These are phyloP conservation scores for Calocybe cyanea DNA, from an alignment of 768 basidiomycete genomes.

Conservation along the genomic window DNA sequence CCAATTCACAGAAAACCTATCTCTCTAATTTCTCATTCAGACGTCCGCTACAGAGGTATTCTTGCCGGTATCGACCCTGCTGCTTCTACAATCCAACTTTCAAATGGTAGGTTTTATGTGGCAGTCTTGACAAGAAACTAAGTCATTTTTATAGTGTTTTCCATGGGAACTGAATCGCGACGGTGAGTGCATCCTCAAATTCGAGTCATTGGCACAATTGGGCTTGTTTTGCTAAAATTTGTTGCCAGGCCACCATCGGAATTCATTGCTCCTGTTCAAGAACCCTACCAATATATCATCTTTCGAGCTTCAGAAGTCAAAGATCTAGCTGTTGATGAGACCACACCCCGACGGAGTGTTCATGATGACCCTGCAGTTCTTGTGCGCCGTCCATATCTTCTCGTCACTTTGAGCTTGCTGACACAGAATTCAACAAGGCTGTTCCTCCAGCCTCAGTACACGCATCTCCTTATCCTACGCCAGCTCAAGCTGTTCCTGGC, in stretches of 20 bases:
- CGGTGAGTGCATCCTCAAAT: slow-evolving; percentile 48
- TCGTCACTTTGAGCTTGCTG: neutral
- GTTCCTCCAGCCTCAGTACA: slow-evolving; percentile 10
- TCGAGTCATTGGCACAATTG: neutral
- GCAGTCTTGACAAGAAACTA: neutral
- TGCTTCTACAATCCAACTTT: slow-evolving; percentile 83
- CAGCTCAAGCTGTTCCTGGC: slow-evolving; percentile 12
- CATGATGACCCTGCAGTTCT: slow-evolving; percentile 85
- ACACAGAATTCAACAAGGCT: slow-evolving; percentile 3
- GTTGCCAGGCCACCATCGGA: slow-evolving; percentile 58
- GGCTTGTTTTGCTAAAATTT: neutral
- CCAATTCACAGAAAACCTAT: slow-evolving; percentile 67
- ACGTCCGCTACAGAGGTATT: slow-evolving; percentile 87
- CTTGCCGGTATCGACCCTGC: slow-evolving; percentile 83
- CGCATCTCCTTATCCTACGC: slow-evolving; percentile 11
- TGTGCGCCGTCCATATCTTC: slow-evolving; percentile 23
- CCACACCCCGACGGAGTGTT: slow-evolving; percentile 54
- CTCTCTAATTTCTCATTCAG: slow-evolving; percentile 86
- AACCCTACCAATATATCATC: slow-evolving; percentile 86
- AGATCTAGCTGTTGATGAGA: slow-evolving; percentile 81
- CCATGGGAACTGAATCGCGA: slow-evolving; percentile 85
- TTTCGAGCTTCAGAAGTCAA: slow-evolving; percentile 90
- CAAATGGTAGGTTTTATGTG: slow-evolving; percentile 54
- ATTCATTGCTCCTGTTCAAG: slow-evolving; percentile 80
- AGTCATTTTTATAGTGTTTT: slow-evolving; percentile 52